Percentiles rank a stretch among this genome's conserved stretches.
Evolutionary conservation across 371 early-diverging fungal genomes (phyloP).

Genomic region (Mortierella sp.): DNA sequence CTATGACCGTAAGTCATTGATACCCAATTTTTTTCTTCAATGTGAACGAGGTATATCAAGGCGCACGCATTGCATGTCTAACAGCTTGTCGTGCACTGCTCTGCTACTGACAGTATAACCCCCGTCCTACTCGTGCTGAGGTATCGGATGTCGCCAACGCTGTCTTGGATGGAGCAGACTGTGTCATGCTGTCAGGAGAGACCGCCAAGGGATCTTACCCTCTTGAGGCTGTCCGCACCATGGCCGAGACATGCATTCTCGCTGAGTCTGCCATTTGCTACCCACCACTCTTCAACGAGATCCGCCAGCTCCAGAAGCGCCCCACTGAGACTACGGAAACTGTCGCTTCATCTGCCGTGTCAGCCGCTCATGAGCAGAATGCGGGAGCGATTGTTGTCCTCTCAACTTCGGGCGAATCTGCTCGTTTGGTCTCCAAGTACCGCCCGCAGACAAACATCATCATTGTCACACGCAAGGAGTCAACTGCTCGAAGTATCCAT

Average conservation of each 20-base stretch:
- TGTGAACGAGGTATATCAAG: too few species aligned
- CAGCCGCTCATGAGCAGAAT: conserved; percentile 87
- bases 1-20: conserved; percentile 84
- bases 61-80: too few species aligned
- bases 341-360: conserved; percentile 94
- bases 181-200: conserved; percentile 99
- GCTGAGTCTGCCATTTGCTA: conserved; percentile 86
- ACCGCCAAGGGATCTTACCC: conserved; percentile 95
- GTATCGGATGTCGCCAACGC: conserved; percentile 99
- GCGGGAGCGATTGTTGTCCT: conserved; percentile 92
- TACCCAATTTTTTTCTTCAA: conserved; percentile 13
- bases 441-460: conserved; percentile 93
- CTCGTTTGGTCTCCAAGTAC: conserved; percentile 94
- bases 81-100: conserved; percentile 2
- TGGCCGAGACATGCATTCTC: conserved; percentile 79
- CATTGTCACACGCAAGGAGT: conserved; percentile 86
- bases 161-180: conserved; percentile 96
- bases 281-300: conserved; percentile 82
- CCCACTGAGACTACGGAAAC: conserved; percentile 92
- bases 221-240: conserved; percentile 79
- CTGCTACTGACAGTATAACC: conserved; percentile 77
- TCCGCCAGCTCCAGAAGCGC: conserved; percentile 77
- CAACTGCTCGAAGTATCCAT: conserved; percentile 91
- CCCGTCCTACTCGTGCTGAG: conserved; percentile 98
- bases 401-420: conserved; percentile 84